Base-by-base conservation (phyloP, 2,329 filamentous ascomycete genomes). In the Colletotrichum lini region DNA sequence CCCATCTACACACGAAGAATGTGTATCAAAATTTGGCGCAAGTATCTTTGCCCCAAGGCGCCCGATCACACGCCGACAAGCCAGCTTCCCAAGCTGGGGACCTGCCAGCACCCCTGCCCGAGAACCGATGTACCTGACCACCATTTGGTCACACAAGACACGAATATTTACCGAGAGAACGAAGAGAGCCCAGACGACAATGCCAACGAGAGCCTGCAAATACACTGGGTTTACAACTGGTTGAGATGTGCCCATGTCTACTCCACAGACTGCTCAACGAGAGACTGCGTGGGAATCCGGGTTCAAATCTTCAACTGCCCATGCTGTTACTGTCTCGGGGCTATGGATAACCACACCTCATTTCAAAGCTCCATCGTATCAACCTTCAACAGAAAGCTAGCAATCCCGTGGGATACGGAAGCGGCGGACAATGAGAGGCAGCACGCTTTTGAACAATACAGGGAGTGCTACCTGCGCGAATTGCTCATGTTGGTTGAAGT, bases 41-140 rank as follows among this genome's bases (percentile, higher is more conserved):
- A 65, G 23, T 71, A 68, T 15, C 16, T 62, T 59, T 71, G 68
- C 57, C 57, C 68, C 50, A 71, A 61, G 38, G 50, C 68, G 21
- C 44, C 57, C 12, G 15, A 52, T 18, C 61, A 40, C n/a, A 64
- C n/a, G 52, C 56, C 21, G 13, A 21, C 42, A 15, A 40, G n/a
- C 40, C 13, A 63, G 35, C 35, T 38, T 12, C 45, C 54, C 9
- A 0, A 6, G 3, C 1, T 18, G 21, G 45, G 47, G 21, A 42
- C 7, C 26, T 18, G 40, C 4, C 9, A 6, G 3, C 68, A 71
- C 35, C 68, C 64, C 30, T 18, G 18, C 10, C 68, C 61, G 15
- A 38, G 35, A 2, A 4, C 21, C 8, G 47, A 38, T 12, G 54
- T 53, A 7, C 2, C 13, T 3, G 15, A 3, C 8, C 67, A 70